Evolutionary conservation across 805 yeast species (phyloP).

Genomic region (Candida sphagnicola): DNA sequence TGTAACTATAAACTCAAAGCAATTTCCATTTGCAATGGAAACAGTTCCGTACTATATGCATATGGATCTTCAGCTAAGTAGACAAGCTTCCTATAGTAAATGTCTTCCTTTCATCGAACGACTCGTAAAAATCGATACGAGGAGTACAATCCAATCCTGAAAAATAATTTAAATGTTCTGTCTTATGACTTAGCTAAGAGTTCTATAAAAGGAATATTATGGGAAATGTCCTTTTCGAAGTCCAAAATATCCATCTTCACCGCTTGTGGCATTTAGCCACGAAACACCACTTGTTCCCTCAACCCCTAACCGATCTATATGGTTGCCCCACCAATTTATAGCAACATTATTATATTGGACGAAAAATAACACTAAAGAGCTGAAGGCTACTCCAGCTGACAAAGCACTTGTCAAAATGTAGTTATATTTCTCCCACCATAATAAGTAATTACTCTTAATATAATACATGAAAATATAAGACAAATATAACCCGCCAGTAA

Average conservation of each 20-base stretch:
- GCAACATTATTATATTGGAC: conserved; percentile 41
- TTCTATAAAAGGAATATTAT: no score
- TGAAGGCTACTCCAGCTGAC: conserved; percentile 60
- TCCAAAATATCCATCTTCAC: conserved; percentile 32
- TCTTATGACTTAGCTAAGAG: no score
- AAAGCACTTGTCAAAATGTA: conserved; percentile 58
- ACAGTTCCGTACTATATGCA: no score
- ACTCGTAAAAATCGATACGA: no score
- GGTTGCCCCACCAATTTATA: conserved; percentile 67
- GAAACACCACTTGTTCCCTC: conserved; percentile 25
- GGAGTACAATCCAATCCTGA: no score
- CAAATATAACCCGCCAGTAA: conserved; percentile 58
- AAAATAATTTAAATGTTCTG: no score
- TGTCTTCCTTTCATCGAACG: no score
- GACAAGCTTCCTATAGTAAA: no score
- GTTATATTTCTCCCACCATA: conserved; percentile 74
- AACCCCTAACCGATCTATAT: conserved; percentile 26
- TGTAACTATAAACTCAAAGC: no score
- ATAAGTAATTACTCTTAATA: conserved; percentile 43
- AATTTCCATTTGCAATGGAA: no score
- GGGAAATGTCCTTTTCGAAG: conserved; percentile 26
- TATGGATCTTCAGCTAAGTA: no score
- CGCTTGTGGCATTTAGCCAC: conserved; percentile 28
- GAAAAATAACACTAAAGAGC: conserved; percentile 57
- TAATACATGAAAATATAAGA: conserved; percentile 57